Evolutionary conservation across 257 asterid genomes (phyloP).

Genomic region (Solanum paucissectum): DNA sequence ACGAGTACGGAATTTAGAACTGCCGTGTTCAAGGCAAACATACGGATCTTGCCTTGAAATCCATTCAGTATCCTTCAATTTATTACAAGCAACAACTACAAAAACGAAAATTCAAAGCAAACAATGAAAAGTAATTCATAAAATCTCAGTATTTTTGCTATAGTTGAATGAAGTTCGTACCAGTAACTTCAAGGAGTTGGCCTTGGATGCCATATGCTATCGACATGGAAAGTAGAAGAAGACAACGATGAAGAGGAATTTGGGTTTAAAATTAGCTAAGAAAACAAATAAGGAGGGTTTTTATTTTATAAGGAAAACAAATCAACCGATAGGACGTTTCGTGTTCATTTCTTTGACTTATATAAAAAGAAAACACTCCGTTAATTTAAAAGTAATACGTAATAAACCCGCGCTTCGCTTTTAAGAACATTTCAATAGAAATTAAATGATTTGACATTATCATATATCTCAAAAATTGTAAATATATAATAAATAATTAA

Average conservation of each 20-base stretch:
- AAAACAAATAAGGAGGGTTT: background rate
- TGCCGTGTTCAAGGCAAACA: constrained; percentile 67
- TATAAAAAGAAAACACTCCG: background rate
- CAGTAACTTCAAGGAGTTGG: constrained; percentile 82
- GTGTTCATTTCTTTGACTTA: background rate
- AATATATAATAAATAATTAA: no score
- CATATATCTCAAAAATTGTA: no score
- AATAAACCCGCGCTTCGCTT: no score
- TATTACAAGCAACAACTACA: constrained; percentile 69
- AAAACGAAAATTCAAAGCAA: background rate
- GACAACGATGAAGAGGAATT: background rate
- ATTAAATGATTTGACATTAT: no score
- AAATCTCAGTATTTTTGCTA: background rate
- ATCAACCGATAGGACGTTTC: background rate
- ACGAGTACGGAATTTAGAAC: constrained; percentile 67
- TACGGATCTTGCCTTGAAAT: constrained; percentile 98
- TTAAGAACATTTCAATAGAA: no score
- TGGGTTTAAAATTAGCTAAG: background rate
- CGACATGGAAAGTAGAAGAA: constrained; percentile 39
- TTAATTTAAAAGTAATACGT: no score
- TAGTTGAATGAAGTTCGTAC: constrained; percentile 15
- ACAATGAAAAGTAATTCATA: background rate
- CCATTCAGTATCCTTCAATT: constrained; percentile 85
- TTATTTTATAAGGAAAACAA: background rate
- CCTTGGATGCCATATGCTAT: constrained; percentile 67